Percentiles rank a stretch among this genome's conserved stretches.
Conservation (phyloP, 371 early-diverging fungal species). For the Choanephora cucurbitarum region DNA sequence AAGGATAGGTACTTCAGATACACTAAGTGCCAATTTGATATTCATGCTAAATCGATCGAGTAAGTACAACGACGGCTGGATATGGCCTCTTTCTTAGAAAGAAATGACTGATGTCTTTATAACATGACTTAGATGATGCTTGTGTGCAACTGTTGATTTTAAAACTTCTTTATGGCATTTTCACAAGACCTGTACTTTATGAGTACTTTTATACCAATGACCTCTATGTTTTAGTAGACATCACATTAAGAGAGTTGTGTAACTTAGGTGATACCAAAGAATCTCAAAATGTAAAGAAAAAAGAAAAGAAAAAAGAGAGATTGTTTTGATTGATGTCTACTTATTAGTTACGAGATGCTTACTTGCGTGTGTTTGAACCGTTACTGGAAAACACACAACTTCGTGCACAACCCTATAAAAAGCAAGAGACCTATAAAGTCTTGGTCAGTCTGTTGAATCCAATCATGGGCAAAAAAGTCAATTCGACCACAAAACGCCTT, state of each 20-base stretch:
- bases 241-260: slow-evolving; percentile 77
- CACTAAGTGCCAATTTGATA: slow-evolving; percentile 81
- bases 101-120: not conserved
- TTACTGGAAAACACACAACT: slow-evolving; percentile 70
- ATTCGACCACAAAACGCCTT: slow-evolving; percentile 37
- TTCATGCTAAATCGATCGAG: slow-evolving; percentile 86
- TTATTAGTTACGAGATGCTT: slow-evolving; percentile 69
- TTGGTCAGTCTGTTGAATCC: slow-evolving; percentile 45
- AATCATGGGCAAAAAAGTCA: slow-evolving; percentile 32
- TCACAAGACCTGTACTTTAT: slow-evolving; percentile 58
- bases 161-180: slow-evolving; percentile 67
- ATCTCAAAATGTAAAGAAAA: slow-evolving; percentile 49
- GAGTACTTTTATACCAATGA: slow-evolving; percentile 90
- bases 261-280: slow-evolving; percentile 72
- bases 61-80: slow-evolving; percentile 40
- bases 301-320: no score
- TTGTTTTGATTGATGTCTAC: slow-evolving; percentile 2
- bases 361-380: slow-evolving; percentile 73
- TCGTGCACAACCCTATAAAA: slow-evolving; percentile 51
- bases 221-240: slow-evolving; percentile 80
- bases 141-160: slow-evolving; percentile 73
- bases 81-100: no score
- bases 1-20: slow-evolving; percentile 69
- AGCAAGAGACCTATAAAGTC: slow-evolving; percentile 48
- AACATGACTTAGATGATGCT: slow-evolving; percentile 55